Base-by-base conservation (phyloP, 768 basidiomycete species). In the Boletus barrowsii region DNA sequence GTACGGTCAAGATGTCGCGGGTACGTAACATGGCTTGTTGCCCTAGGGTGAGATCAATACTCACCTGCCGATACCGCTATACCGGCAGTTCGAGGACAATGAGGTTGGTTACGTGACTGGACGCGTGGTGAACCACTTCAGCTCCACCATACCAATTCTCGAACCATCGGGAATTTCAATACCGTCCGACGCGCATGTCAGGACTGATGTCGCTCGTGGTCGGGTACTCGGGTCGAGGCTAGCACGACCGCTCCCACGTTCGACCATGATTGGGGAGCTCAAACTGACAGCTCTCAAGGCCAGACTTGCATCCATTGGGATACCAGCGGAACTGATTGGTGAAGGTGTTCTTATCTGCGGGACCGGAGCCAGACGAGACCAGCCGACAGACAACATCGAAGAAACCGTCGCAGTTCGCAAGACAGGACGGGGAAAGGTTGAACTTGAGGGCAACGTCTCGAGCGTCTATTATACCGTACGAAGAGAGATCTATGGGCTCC, bases 231-330 rank as follows among this genome's bases (percentile, higher is more conserved):
- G 87, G 17, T 79, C 84, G n/a, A 82, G 89, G 30, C 79, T 84
- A 15, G 75, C 81, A 18, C 78, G 82, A 10, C 73, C 82, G 3
- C 76, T 98, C 3, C 92, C 93, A 1, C 83, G 86, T 55, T 95
- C 96, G 0, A 90, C 95, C 8, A 96, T 98, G 87, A 97, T 99
- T 52, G 97, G 97, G 47, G 97, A 98, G 65, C 82, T 99, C 40
- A 94, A 97, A 68, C 77, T 99, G 29, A 94, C 93, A 1, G 81
- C 83, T 2, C 80, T 99, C 44, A 97, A 98, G 70, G 69, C 85
- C n/a, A 83, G 86, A 6, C 77, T 99, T 20, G 78, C 84, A 5
- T 70, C 83, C 2, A 73, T 92, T 3, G 86, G 87, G 10, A 84
- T 98, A 43, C 87, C 90, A 42, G 92, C 95, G 0, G 95, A 98